Base-by-base conservation (phyloP, 192 early-diverging fungal genomes). In the Gonapodya prolifera region DNA sequence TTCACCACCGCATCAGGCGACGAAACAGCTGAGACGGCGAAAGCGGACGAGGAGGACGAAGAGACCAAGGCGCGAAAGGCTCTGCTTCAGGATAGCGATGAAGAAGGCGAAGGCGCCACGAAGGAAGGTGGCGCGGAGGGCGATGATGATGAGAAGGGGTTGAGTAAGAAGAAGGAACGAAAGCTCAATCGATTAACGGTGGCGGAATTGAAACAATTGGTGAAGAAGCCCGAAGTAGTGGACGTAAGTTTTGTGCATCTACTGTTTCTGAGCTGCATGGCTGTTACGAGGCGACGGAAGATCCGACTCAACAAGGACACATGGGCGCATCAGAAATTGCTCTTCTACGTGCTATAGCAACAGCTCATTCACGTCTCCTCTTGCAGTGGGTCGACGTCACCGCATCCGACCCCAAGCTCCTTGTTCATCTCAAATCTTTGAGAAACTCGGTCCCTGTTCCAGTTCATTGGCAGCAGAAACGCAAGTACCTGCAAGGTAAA, bases 401-500 rank as follows among this genome's bases (percentile, higher is more conserved):
- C 16, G 93, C 96, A 0, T 86, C 87, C 16, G 96, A 99, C 77
- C 97, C 97, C 0, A 90, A 89, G 61, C 87, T 99, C 30, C 86
- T 98, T 30, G 94, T 98, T 0, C 83, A 91, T 2, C 84, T 99
- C n/a, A 99, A 99, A 81, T 88, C 94, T 1, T 89, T 88, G 69
- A 88, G 96, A 70, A 98, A 98, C 81, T 93, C 95, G 0, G 96
- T 99, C 0, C 96, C 97, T 18, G 93, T 99, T 1, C 97, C 97
- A 0, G 80, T 86, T 17, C 97, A 99, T 82, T 99, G 97, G 97
- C 88, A 87, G 35, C 95, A 97, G 79, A 98, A 97, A 85, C 88
- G 96, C 77, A 97, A 97, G 82, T 99, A 98, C 76, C 83, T 99
- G 69, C 95, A 98, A 84, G 93, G 92, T 70, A 99, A 99, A 81